Percentiles rank a stretch among this genome's conserved stretches.
Conservation (phyloP, 2,329 filamentous ascomycete species). For the Onygena corvina region DNA sequence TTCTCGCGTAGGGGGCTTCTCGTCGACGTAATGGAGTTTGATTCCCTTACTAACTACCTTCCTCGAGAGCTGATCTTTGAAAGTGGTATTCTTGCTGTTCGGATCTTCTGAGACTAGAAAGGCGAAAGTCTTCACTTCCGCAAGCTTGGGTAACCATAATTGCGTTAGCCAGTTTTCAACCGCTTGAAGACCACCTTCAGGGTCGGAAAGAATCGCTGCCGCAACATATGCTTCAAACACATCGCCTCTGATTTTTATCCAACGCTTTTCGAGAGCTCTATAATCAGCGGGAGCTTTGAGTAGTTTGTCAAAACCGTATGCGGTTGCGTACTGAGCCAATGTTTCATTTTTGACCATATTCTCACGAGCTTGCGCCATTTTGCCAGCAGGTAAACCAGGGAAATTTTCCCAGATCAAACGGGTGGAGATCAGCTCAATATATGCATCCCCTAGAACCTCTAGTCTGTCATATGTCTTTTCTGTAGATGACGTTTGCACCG, state of each 20-base stretch:
- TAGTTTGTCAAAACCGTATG: conserved; percentile 58
- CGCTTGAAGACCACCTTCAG: conserved; percentile 47
- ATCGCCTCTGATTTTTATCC: conserved; percentile 67
- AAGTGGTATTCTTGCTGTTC: conserved; percentile 22
- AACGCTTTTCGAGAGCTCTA: conserved; percentile 40
- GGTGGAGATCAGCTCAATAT: conserved; percentile 65
- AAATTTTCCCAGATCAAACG: conserved; percentile 65
- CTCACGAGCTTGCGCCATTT: conserved; percentile 65
- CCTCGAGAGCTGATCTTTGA: conserved; percentile 44
- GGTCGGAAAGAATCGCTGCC: conserved; percentile 59
- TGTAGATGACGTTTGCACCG: conserved; percentile 8
- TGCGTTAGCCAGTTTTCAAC: conserved; percentile 60
- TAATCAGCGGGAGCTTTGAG: conserved; percentile 45
- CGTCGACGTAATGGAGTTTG: conserved; percentile 48
- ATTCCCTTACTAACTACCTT: conserved; percentile 47
- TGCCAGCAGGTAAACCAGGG: conserved; percentile 51
- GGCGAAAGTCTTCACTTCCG: conserved; percentile 15
- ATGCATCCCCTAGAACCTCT: conserved; percentile 82
- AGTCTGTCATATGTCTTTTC: conserved; percentile 62
- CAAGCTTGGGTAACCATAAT: conserved; percentile 59
- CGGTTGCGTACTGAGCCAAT: conserved; percentile 54
- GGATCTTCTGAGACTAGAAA: conserved; percentile 18
- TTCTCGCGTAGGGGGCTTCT: conserved; percentile 25
- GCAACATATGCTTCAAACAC: conserved; percentile 87
- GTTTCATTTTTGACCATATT: conserved; percentile 69